Conservation (phyloP, 1,284 basidiomycete genomes). For the Austroboletus novae-zelandiae region DNA sequence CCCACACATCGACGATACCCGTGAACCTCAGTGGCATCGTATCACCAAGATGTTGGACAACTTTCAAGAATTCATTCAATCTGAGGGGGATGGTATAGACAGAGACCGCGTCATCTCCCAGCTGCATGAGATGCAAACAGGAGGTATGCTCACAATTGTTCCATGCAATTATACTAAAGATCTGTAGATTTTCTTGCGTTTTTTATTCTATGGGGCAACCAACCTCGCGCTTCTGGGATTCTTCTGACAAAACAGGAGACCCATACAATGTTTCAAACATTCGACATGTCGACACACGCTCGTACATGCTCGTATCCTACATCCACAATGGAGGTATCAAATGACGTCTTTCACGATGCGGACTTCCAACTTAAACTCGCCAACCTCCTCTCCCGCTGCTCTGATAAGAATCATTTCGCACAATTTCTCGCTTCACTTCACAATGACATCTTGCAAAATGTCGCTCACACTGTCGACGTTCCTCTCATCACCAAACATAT, state of each 20-base stretch:
- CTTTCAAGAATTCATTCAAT: background rate
- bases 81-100: background rate
- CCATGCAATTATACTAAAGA: background rate
- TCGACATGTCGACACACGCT: too few relatives aligned
- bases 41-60: conserved; percentile 2
- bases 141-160: background rate
- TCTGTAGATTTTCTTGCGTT: background rate
- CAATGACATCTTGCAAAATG: conserved; percentile 26
- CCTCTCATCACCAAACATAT: conserved; percentile 24
- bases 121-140: too few relatives aligned
- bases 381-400: conserved; percentile 16
- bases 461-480: conserved; percentile 16
- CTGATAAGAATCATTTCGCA: conserved; percentile 19
- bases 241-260: background rate
- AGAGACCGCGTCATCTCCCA: background rate
- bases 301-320: background rate
- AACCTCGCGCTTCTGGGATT: too few relatives aligned
- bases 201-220: background rate
- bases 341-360: conserved; percentile 10
- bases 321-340: conserved; percentile 12
- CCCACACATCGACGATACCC: background rate
- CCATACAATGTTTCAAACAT: background rate
- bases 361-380: conserved; percentile 9
- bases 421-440: conserved; percentile 32
- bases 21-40: background rate